Base-by-base conservation (phyloP, 2,329 filamentous ascomycete genomes). In the Chaetomium strumarium region DNA sequence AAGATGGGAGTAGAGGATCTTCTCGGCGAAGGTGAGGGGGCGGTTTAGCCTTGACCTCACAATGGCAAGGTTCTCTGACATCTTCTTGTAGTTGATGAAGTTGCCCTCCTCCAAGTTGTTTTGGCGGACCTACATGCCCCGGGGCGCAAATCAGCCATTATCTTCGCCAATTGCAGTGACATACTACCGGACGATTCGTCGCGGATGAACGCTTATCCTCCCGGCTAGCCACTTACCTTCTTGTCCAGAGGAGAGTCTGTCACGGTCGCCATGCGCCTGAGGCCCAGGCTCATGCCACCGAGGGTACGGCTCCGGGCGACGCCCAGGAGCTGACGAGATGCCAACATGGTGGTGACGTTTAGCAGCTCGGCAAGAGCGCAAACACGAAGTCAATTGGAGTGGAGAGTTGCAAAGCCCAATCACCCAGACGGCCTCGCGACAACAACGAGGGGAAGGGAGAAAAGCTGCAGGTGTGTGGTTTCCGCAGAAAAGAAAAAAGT, bases 61-160 rank as follows among this genome's bases (percentile, higher is more conserved):
- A 72, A 99, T 49, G 34, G 46, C 46, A 20, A 53, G 51, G 51
- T 53, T 53, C 40, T 49, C 51, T 84, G 88, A 90, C 90, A 97
- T 96, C 83, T 96, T 96, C 83, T 89, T 90, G 73, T 99, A 99
- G 82, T 96, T 96, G 81, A 97, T 96, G 80, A 90, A 96, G 81
- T 95, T 93, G 73, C 81, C 83, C 73, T 90, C 87, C 76, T 99
- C 93, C 80, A 85, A 90, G 77, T 90, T 96, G 80, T 92, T 53
- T 49, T 97, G 96, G 74, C 86, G 87, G 72, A 99, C 79, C 79
- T 83, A 55, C 58, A 63, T 52, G 14, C 17, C 24, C 14, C 43
- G n/a, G 8, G 29, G 29, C 17, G 58, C 57, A 57, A 57, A 56
- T 60, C 51, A 61, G 58, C 55, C 40, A 50, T 43, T 24, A 36